These are phyloP conservation scores for Carallia brachiata DNA, from an alignment of 345 rosid genomes.

Conservation along the genomic window DNA sequence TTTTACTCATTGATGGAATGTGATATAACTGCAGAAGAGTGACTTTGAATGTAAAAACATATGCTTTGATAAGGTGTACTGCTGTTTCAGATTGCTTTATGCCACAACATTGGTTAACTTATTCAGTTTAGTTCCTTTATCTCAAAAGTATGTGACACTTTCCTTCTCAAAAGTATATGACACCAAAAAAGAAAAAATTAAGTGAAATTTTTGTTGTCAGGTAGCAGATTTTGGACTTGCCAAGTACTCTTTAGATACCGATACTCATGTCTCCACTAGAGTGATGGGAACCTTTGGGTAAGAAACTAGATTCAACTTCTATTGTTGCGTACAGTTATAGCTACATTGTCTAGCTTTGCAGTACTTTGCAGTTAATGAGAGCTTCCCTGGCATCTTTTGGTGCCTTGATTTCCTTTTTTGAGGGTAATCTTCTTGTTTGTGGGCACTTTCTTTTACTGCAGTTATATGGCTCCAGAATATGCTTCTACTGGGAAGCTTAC, in stretches of 20 bases:
- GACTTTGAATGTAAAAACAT: not conserved
- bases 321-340: not conserved
- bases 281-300: conserved; percentile 35
- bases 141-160: not conserved
- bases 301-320: not conserved
- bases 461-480: conserved; percentile 36
- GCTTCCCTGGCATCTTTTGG: not conserved
- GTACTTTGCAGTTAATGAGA: not conserved
- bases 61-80: not conserved
- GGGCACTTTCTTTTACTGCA: conserved; percentile 11
- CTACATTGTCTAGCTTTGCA: not conserved
- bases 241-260: conserved; percentile 20
- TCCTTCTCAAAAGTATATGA: too few species aligned
- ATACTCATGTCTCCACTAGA: conserved; percentile 34
- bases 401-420: not conserved
- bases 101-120: not conserved
- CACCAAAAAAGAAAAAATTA: conserved; percentile 6
- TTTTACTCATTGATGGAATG: conserved; percentile 8
- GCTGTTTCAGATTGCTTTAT: conserved; percentile 1
- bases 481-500: conserved; percentile 33
- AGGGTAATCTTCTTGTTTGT: not conserved
- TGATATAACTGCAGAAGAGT: conserved; percentile 12
- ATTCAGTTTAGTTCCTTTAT: not conserved
- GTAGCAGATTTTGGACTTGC: conserved; percentile 35
- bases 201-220: conserved; percentile 10